These are phyloP conservation scores for Amphicarpaea edgeworthii DNA, from an alignment of 306 rosid species.

Conservation along the genomic window DNA sequence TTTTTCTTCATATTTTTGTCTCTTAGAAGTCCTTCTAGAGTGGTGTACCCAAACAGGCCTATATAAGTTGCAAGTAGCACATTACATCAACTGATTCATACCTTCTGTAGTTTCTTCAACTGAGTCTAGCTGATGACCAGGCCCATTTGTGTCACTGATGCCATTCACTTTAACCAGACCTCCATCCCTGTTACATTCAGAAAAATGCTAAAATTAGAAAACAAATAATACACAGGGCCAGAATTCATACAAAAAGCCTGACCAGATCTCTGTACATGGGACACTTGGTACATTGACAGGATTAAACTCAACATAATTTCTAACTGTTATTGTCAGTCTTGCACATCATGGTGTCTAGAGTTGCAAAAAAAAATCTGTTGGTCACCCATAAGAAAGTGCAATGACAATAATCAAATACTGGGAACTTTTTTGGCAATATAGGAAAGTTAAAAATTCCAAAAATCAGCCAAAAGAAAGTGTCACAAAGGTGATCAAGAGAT, in stretches of 20 bases:
- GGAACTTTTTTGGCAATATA: neutral
- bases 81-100: slow-evolving; percentile 35
- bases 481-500: slow-evolving; percentile 8
- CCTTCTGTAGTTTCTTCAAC: slow-evolving; percentile 56
- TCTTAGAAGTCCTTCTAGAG: too few relatives aligned
- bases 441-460: slow-evolving; percentile 2
- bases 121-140: slow-evolving; percentile 46
- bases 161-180: slow-evolving; percentile 47
- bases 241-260: slow-evolving; percentile 29
- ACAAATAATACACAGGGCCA: slow-evolving; percentile 31
- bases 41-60: too few relatives aligned
- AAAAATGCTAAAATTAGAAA: slow-evolving; percentile 34
- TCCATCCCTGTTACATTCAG: slow-evolving; percentile 50
- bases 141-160: slow-evolving; percentile 41
- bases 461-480: slow-evolving; percentile 20
- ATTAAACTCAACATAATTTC: slow-evolving; percentile 28
- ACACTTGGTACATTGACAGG: slow-evolving; percentile 27
- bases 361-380: slow-evolving; percentile 7
- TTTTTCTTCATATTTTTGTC: too few relatives aligned
- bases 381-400: slow-evolving; percentile 20
- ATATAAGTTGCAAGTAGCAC: too few relatives aligned
- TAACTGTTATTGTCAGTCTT: slow-evolving; percentile 19
- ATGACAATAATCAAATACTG: slow-evolving; percentile 16
- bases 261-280: slow-evolving; percentile 21
- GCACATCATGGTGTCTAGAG: slow-evolving; percentile 31